Conservation (phyloP, 257 asterid species). For the Solanum habrochaites region DNA sequence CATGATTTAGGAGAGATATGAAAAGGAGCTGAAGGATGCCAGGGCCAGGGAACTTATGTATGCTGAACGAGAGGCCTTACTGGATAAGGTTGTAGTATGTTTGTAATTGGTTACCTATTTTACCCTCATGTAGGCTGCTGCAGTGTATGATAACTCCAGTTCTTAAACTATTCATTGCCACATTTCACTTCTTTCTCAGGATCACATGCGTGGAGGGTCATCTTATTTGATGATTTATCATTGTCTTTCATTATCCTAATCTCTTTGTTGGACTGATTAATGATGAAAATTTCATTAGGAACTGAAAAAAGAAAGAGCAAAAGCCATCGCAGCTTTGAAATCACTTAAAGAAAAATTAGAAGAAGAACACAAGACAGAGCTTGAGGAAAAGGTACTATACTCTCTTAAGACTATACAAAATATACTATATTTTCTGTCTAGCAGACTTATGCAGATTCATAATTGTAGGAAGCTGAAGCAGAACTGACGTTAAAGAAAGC, state of each 20-base stretch:
- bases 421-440: not conserved
- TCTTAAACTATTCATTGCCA: not conserved
- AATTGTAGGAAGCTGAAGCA: constrained; percentile 62
- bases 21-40: constrained; percentile 92
- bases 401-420: not conserved
- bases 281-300: constrained; percentile 41
- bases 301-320: constrained; percentile 61
- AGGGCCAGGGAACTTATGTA: constrained; percentile 98
- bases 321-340: constrained; percentile 81
- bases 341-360: constrained; percentile 75
- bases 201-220: not conserved
- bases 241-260: not conserved
- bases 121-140: not conserved
- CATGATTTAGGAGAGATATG: constrained; percentile 72
- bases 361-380: constrained; percentile 48
- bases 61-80: constrained; percentile 92
- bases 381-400: constrained; percentile 55
- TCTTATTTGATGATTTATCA: not conserved
- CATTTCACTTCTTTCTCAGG: not conserved
- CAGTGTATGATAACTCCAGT: not conserved
- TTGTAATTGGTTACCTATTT: constrained; percentile 2
- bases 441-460: constrained; percentile 5
- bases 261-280: not conserved
- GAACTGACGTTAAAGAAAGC: constrained; percentile 49
- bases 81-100: constrained; percentile 57